phyloP scores from a whole-genome alignment of 176 grass and related monocot species.

The Eleusine indica region DNA sequence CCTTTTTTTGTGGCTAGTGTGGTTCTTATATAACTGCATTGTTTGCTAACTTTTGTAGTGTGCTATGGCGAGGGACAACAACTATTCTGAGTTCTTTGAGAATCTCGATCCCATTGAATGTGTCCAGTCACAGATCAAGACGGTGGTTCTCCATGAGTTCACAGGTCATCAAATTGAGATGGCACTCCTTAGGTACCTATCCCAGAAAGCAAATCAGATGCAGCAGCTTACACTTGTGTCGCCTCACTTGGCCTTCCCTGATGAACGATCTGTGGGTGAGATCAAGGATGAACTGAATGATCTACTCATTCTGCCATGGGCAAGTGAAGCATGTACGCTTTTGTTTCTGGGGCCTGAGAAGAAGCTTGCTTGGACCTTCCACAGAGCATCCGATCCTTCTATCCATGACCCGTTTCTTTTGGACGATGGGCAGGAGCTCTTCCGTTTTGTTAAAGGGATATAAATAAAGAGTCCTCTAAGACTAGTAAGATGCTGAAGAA shows the following conservation, averaged over 20 bases:
- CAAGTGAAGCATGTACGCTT: conserved; percentile 9
- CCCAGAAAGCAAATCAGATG: background rate
- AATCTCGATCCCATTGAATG: conserved; percentile 11
- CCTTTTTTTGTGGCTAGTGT: background rate
- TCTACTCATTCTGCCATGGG: background rate
- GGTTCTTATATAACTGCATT: background rate
- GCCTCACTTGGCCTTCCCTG: background rate
- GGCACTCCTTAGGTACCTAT: background rate
- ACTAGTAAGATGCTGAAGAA: background rate
- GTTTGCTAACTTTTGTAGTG: conserved; percentile 31
- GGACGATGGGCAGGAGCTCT: background rate
- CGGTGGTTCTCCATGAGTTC: conserved; percentile 35
- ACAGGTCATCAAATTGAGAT: background rate
- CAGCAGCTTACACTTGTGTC: background rate
- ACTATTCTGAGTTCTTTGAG: background rate
- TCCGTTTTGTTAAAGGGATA: background rate
- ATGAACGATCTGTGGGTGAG: background rate
- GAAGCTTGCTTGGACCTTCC: background rate
- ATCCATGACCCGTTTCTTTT: conserved; percentile 10
- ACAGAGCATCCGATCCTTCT: conserved; percentile 20
- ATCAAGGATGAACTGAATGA: background rate
- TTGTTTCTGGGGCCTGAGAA: background rate
- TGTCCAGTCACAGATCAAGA: conserved; percentile 18
- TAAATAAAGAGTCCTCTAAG: background rate
- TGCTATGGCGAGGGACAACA: background rate